Evolutionary conservation across 2,329 filamentous ascomycete species (phyloP).

Genomic region (Xylaria sp.): DNA sequence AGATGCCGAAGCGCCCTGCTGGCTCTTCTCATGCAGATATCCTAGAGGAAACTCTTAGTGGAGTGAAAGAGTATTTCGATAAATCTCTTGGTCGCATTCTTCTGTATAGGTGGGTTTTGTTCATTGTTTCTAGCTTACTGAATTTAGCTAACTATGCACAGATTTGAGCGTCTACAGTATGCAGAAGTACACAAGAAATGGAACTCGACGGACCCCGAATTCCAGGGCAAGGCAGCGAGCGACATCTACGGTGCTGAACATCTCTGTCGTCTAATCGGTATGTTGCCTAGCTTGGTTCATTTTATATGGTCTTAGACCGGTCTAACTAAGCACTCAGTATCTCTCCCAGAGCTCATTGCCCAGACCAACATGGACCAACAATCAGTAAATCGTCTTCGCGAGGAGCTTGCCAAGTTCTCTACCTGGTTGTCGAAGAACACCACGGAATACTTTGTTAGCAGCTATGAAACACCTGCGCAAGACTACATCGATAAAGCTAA

Average conservation of each 20-base stretch:
- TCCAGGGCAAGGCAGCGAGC: conserved; percentile 71
- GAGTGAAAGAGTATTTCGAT: conserved; percentile 93
- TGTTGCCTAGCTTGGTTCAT: conserved; percentile 36
- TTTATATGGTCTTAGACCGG: background rate
- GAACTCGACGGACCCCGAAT: conserved; percentile 64
- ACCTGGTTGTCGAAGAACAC: conserved; percentile 82
- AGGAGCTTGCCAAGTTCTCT: conserved; percentile 86
- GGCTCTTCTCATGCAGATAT: conserved; percentile 80
- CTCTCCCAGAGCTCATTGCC: conserved; percentile 88
- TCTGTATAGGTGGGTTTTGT: conserved; percentile 69
- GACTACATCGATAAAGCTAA: conserved; percentile 74
- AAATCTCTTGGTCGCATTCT: conserved; percentile 85
- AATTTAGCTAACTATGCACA: conserved; percentile 44
- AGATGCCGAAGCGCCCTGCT: conserved; percentile 67
- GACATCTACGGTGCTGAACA: conserved; percentile 96
- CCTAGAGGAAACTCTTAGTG: conserved; percentile 85
- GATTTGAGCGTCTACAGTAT: conserved; percentile 91
- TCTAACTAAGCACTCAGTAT: conserved; percentile 60
- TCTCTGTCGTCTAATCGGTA: conserved; percentile 86
- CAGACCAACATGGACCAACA: conserved; percentile 98
- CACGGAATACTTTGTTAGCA: conserved; percentile 75
- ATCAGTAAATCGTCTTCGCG: conserved; percentile 83
- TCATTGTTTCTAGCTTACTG: background rate
- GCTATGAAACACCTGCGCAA: conserved; percentile 74
- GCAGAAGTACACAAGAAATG: conserved; percentile 75